These are phyloP conservation scores for Dioscorea alata DNA, from an alignment of 106 monocot species.

Conservation along the genomic window DNA sequence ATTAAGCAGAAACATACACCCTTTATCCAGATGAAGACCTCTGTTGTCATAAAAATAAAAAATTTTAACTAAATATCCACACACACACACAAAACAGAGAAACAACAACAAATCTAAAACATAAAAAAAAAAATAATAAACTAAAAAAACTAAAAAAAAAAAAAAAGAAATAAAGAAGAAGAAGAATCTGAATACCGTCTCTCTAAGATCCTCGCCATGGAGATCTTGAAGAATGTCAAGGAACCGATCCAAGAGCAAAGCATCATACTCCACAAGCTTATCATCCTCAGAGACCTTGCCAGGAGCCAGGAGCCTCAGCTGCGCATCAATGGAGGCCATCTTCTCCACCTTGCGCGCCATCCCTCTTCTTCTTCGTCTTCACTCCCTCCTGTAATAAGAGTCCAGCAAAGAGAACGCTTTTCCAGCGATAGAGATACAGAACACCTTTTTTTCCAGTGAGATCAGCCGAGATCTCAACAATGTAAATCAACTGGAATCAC, in stretches of 20 bases:
- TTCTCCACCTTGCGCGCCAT: slow-evolving; percentile 59
- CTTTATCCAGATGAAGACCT: no score
- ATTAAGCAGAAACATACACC: no score
- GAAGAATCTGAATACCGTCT: slow-evolving; percentile 46
- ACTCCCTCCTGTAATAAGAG: neutral
- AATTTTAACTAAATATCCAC: neutral
- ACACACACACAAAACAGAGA: neutral
- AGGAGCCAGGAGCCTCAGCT: slow-evolving; percentile 82
- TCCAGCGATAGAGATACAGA: no score
- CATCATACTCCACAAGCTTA: slow-evolving; percentile 95
- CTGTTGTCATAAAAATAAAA: neutral
- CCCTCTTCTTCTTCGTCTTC: neutral
- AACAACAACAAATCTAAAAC: no score
- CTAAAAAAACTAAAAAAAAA: no score
- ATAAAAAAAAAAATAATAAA: no score
- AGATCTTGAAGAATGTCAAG: slow-evolving; percentile 87
- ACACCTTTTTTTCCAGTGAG: no score
- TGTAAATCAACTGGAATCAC: no score
- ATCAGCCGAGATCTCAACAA: no score
- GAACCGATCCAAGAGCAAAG: slow-evolving; percentile 87
- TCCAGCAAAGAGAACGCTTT: neutral
- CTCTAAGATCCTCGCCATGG: slow-evolving; percentile 66
- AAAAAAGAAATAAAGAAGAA: neutral
- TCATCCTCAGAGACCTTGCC: slow-evolving; percentile 97
- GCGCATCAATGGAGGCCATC: slow-evolving; percentile 87